Evolutionary conservation across 768 basidiomycete species (phyloP), one percentile per base, ranked within the genome.

Genomic region (Phylloporus sp.): DNA sequence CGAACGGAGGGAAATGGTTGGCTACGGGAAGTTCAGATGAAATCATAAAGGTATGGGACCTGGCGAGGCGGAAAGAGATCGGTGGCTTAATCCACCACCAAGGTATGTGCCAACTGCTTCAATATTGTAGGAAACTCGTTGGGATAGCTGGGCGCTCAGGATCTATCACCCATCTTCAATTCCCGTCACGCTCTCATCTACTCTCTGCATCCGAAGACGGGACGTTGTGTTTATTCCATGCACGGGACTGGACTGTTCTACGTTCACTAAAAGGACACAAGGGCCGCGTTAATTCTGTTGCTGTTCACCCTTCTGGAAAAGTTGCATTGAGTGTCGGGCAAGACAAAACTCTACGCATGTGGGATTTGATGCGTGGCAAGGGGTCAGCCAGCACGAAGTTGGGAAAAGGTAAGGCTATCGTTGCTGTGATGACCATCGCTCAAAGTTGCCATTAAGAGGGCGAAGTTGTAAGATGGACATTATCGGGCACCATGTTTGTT

Each of bases 331-430:
- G 86, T 54, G 93, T 97, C 0, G 95, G 97, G 7, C 86, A 85
- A 61, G 97, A 98, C 62, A 78, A 80, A 57, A 91, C 89, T 4
- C 58, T 98, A 52, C 80, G 94, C 38, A 97, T 99, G 95, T 99
- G 97, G 97, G 97, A 99, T 75, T 74, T 99, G 44, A 95, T 97
- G 91, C 76, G 95, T 40, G 95, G 95, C 0, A 87, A 88, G 67
- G 91, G 91, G 4, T 82, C 82, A 11, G 92, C 91, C 7, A 92
- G 93, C 67, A 87, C 82, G 41, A 94, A 95, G 65, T 69, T 99
- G 6, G 91, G 91, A 20, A 88, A 86, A 73, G 94, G 94, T 91
- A 53, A 49, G 77, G 2, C 24, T 23, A 16, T 22, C 24, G 9
- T 18, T 31, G 15, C n/a, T 27, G 15, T 46, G 15, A 36, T 16